Conservation (phyloP, 176 grass and related monocot genomes). For the Triticum monococcum region DNA sequence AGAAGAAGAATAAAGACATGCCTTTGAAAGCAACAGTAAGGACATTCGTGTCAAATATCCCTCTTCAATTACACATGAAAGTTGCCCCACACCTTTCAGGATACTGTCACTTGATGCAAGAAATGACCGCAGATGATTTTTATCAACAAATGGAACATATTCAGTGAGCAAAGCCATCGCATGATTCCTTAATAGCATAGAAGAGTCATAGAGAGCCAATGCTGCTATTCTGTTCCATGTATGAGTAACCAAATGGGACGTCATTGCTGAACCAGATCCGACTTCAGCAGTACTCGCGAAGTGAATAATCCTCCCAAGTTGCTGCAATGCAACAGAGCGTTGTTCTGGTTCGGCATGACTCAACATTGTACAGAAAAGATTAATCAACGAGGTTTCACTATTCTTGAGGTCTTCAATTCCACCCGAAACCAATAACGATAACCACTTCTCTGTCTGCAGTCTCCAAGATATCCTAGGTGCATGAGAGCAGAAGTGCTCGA, state of each 20-base stretch:
- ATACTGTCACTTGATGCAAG: slow-evolving; percentile 60
- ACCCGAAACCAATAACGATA: slow-evolving; percentile 54
- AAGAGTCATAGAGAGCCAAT: slow-evolving; percentile 69
- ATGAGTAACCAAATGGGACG: slow-evolving; percentile 60
- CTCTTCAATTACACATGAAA: slow-evolving; percentile 64
- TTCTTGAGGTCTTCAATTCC: slow-evolving; percentile 44
- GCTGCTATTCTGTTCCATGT: slow-evolving; percentile 77
- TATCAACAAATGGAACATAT: slow-evolving; percentile 76
- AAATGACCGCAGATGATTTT: slow-evolving; percentile 63
- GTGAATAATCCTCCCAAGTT: slow-evolving; percentile 75
- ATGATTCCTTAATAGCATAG: slow-evolving; percentile 72
- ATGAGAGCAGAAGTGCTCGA: slow-evolving; percentile 66
- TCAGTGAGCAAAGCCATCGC: slow-evolving; percentile 73
- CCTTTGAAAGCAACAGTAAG: slow-evolving; percentile 77
- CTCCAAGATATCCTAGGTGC: slow-evolving; percentile 92
- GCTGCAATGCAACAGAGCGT: slow-evolving; percentile 69
- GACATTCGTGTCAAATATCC: slow-evolving; percentile 77
- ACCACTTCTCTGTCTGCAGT: slow-evolving; percentile 84
- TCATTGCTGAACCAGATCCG: slow-evolving; percentile 36
- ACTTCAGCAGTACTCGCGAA: slow-evolving; percentile 39
- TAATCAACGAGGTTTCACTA: slow-evolving; percentile 53
- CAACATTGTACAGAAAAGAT: slow-evolving; percentile 75
- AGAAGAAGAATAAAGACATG: slow-evolving; percentile 86
- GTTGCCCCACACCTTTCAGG: slow-evolving; percentile 52
- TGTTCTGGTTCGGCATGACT: slow-evolving; percentile 96